Evolutionary conservation across 1,139 yeast species (phyloP), one percentile per base, ranked within the genome.

Genomic region (Geotrichum klebahnii): DNA sequence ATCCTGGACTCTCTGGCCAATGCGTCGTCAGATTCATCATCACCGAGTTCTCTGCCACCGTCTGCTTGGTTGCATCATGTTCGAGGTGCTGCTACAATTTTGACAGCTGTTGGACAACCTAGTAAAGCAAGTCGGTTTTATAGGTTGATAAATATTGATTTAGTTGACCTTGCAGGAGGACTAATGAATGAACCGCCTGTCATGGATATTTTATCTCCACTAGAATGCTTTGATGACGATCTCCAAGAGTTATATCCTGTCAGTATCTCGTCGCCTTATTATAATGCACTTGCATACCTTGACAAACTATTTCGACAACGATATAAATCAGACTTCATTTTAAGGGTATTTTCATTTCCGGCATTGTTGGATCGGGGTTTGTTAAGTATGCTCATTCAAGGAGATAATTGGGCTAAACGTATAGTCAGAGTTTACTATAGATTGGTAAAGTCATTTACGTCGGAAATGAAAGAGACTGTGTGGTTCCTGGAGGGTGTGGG

Each of bases 21-120:
- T 67, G 97, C 97, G 0, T 81, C 95, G 1, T 89, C 95, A 2
- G 74, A 28, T 14, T 61, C 63, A 22, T 61, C 63, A 55, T 48
- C 59, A 5, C 55, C 68, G 19, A 55, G 66, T 42, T 78, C 87
- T 3, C 70, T 89, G 50, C 95, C 96, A 1, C 92, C 97, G 1
- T 82, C 92, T 5, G 96, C 97, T 0, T 90, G 97, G 97, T 82
- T 90, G 52, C 92, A 88, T 72, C 97, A 90, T 64, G 97, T 90
- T 12, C 86, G 94, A 61, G 97, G 97, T 20, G 96, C 97, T 0
- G 96, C 96, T 3, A 90, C 97, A 0, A 90, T 90, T 44, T 72
- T 90, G 51, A 85, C 96, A 0, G 95, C 97, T 0, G 96, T 89
- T 14, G 89, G 97, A 86, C 96, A 96, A 2, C 72, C 89, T 50